A percentile compares a stretch with the other conserved stretches of the same genome.
Conservation (phyloP, 371 early-diverging fungal species). For the Saksenaea vasiformis region DNA sequence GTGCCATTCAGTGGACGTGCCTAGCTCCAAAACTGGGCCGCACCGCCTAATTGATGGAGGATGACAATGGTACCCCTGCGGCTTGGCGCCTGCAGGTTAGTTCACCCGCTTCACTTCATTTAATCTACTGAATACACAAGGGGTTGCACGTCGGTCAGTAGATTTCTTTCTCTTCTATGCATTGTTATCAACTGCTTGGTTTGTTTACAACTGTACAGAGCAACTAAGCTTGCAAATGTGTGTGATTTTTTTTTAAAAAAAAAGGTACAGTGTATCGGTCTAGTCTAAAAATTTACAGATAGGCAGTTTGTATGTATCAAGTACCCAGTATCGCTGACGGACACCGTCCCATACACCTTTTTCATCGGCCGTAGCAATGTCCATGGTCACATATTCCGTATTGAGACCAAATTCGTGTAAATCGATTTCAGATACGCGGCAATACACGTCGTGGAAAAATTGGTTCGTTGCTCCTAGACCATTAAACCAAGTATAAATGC, state of each 20-base stretch:
- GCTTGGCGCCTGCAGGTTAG: too few species aligned
- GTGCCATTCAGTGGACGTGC: too few species aligned
- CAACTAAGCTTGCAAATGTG: neutral
- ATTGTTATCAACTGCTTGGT: too few species aligned
- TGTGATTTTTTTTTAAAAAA: neutral
- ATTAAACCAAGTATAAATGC: conserved; percentile 93
- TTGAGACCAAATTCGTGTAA: conserved; percentile 75
- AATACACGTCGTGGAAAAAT: conserved; percentile 95
- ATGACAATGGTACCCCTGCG: too few species aligned
- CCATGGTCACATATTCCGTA: conserved; percentile 72
- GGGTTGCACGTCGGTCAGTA: neutral
- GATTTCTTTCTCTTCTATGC: too few species aligned
- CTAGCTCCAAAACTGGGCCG: too few species aligned
- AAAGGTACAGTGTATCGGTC: neutral
- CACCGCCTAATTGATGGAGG: too few species aligned
- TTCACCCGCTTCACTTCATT: too few species aligned
- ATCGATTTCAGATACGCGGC: conserved; percentile 83
- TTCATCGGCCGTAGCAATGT: conserved; percentile 77
- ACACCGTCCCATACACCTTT: conserved; percentile 87
- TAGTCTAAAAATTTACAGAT: conserved; percentile 57
- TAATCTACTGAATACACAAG: neutral
- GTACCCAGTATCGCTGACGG: conserved; percentile 77
- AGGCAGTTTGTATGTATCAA: conserved; percentile 81
- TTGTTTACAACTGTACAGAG: too few species aligned
- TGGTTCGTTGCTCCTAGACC: conserved; percentile 91